Base-by-base conservation (phyloP, 2,329 filamentous ascomycete genomes). In the Ophiosphaerella korrae region DNA sequence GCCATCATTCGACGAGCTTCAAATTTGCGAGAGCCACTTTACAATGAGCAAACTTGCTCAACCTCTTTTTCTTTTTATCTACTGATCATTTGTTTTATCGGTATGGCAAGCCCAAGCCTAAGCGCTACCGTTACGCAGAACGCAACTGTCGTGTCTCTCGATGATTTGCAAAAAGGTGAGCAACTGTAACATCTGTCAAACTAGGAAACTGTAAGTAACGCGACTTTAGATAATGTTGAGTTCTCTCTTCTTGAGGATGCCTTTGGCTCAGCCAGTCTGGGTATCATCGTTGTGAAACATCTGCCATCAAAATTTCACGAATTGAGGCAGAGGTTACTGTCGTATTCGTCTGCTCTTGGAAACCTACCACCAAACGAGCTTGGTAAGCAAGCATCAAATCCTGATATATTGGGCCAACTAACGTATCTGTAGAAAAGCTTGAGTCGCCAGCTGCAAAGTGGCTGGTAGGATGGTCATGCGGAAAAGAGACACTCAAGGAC, bases 201-300 rank as follows among this genome's bases (percentile, higher is more conserved):
- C 12, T 4, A 16, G 16, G 7, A 32, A 51, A 35, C 12, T 9
- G 5, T 14, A 23, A 46, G 48, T 64, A 44, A 59, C 35, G n/a
- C 11, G 23, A 13, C 26, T 34, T 7, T 11, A 90, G 88, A 85
- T 16, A 82, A 81, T 50, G 80, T 93, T 39, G 80, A 88, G 0
- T 88, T 90, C 45, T 81, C 84, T 48, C 83, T 83, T 0, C 80
- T 94, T 9, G 84, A 89, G 63, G 75, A 88, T 62, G 94, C 94
- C 0, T 97, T 99, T 70, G 94, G 94, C 0, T 91, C 92, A 1
- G 85, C 89, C 23, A 96, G 92, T 2, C 80, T 97, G 11, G 94
- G 94, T 0, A 96, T 99, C 45, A 87, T 99, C 48, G 79, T 97
- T n/a, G 92, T 99, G 41, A 91, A 89, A 70, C 90, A 92, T 69